Percentiles rank a stretch among this genome's conserved stretches.
These are phyloP conservation scores for Taphrina communis DNA, from an alignment of 1,139 yeast genomes.

Conservation along the genomic window DNA sequence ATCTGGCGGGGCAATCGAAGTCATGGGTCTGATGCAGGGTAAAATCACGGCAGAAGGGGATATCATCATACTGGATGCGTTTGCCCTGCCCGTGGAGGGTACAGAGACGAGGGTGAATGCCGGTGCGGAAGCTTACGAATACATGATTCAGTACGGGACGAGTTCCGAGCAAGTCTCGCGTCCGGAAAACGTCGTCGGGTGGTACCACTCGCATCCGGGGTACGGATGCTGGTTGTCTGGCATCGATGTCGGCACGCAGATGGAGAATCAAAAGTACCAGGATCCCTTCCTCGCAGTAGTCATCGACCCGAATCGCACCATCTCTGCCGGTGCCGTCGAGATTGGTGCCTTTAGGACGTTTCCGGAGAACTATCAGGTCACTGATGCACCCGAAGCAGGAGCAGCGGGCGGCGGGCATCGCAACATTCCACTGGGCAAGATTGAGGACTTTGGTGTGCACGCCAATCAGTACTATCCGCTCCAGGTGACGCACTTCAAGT, in stretches of 20 bases:
- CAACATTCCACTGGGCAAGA: conserved; percentile 58
- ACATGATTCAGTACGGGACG: conserved; percentile 83
- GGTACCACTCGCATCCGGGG: conserved; percentile 91
- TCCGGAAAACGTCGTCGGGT: conserved; percentile 75
- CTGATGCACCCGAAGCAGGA: conserved; percentile 44
- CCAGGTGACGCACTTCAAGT: conserved; percentile 67
- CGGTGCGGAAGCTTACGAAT: conserved; percentile 90
- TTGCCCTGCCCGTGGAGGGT: conserved; percentile 90
- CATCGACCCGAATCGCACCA: conserved; percentile 77
- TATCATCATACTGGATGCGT: conserved; percentile 79
- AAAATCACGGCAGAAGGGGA: conserved; percentile 60
- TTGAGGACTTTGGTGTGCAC: conserved; percentile 72
- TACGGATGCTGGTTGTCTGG: conserved; percentile 60
- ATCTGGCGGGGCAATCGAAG: conserved; percentile 85
- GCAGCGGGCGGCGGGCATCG: conserved; percentile 43
- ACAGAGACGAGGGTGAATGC: conserved; percentile 97
- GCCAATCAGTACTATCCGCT: conserved; percentile 73
- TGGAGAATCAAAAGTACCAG: conserved; percentile 80
- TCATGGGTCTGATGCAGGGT: conserved; percentile 95
- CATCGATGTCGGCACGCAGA: conserved; percentile 85
- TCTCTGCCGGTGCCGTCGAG: conserved; percentile 69
- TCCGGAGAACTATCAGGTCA: conserved; percentile 56
- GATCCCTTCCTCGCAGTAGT: conserved; percentile 92
- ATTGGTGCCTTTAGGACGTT: conserved; percentile 91
- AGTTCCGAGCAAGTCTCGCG: conserved; percentile 63